Percentiles rank a stretch among this genome's conserved stretches.
These are phyloP conservation scores for Neocatenulostroma microsporum DNA, from an alignment of 2,329 filamentous ascomycete species.

Conservation along the genomic window DNA sequence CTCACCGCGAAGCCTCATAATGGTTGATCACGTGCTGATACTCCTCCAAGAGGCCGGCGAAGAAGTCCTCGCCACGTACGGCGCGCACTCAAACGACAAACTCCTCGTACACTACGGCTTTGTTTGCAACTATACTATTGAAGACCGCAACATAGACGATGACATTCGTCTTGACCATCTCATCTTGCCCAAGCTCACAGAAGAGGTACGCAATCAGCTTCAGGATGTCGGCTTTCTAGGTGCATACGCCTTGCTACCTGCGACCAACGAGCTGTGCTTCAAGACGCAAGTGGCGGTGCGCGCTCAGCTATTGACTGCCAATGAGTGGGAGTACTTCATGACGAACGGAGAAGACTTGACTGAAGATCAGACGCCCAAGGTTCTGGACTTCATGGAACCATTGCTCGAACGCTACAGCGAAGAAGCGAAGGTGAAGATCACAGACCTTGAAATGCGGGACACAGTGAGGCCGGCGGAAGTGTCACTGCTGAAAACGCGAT, in stretches of 20 bases:
- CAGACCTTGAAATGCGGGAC: conserved; percentile 8
- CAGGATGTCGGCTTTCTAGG: conserved; percentile 39
- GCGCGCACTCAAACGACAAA: conserved; percentile 63
- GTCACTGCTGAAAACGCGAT: conserved; percentile 21
- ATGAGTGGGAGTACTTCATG: conserved; percentile 32
- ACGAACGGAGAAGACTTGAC: conserved; percentile 28
- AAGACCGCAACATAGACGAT: conserved; percentile 30
- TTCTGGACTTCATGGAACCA: conserved; percentile 12
- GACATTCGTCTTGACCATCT: conserved; percentile 35
- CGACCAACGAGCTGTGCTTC: conserved; percentile 32
- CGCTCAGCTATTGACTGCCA: conserved; percentile 28
- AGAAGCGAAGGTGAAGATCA: too few species aligned
- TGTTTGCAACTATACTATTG: conserved; percentile 20
- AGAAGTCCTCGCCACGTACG: conserved; percentile 64
- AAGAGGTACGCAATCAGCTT: conserved; percentile 28
- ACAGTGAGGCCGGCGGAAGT: conserved; percentile 1
- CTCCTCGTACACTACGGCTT: conserved; percentile 61
- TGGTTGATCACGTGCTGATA: not conserved
- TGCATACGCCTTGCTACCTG: conserved; percentile 25
- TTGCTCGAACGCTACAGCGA: conserved; percentile 6
- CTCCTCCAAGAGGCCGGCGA: conserved; percentile 34
- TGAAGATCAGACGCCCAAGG: conserved; percentile 20
- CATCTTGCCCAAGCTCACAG: conserved; percentile 32
- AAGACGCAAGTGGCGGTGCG: conserved; percentile 40
- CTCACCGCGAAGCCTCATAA: too few species aligned